A percentile compares a stretch with the other conserved stretches of the same genome.
phyloP scores from a whole-genome alignment of 352 stramenopile species.

The Phytophthora niederhauseri region DNA sequence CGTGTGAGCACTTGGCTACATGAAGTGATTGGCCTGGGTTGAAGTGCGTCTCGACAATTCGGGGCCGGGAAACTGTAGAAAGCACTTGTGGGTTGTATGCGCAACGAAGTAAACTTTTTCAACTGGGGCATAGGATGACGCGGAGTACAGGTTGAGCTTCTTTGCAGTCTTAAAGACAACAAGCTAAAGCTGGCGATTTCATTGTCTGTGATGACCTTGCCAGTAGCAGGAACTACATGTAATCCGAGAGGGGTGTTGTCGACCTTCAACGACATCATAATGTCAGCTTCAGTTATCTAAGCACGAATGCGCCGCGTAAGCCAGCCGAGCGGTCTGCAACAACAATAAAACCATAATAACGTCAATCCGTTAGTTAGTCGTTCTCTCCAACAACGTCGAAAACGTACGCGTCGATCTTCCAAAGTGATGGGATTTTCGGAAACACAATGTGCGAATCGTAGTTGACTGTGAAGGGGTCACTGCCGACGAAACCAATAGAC shows the following conservation, averaged over 20 bases:
- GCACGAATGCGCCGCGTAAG: conserved; percentile 37
- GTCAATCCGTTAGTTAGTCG: background rate
- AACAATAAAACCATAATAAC: background rate
- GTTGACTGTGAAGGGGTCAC: conserved; percentile 48
- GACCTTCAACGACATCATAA: no score
- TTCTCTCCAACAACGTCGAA: no score
- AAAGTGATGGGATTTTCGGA: conserved; percentile 62
- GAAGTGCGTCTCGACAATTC: background rate
- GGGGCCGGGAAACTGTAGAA: background rate
- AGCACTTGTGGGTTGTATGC: background rate
- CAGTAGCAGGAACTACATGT: no score
- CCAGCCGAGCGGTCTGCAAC: conserved; percentile 55
- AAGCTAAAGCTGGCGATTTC: no score
- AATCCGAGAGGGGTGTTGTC: no score
- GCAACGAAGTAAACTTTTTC: background rate
- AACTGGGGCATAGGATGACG: background rate
- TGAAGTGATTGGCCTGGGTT: background rate
- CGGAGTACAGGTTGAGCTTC: no score
- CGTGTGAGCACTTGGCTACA: conserved; percentile 19
- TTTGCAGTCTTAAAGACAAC: no score
- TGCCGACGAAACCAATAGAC: conserved; percentile 57
- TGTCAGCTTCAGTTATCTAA: background rate
- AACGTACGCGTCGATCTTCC: conserved; percentile 63
- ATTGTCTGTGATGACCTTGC: no score
- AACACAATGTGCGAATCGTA: conserved; percentile 76